Base-by-base conservation (phyloP, 768 basidiomycete species). In the Asterophora parasitica region DNA sequence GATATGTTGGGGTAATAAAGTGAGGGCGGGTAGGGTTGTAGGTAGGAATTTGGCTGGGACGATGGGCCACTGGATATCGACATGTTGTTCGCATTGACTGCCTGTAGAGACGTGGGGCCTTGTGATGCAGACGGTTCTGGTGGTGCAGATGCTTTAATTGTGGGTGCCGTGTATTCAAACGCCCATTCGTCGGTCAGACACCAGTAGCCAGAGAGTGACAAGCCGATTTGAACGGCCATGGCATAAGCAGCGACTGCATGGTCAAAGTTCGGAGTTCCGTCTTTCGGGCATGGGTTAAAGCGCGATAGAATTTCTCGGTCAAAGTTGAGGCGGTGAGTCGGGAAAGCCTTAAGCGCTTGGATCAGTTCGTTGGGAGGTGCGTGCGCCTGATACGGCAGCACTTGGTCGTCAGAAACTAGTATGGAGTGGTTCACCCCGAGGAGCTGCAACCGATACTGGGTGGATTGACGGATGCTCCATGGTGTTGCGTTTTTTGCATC, bases 311-410 rank as follows among this genome's bases (percentile, higher is more conserved):
- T 55, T 16, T 71, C 68, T 33, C 63, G 52, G 39, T 71, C 63
- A 20, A 75, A 72, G 56, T 79, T 63, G 36, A 78, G 65, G 35
- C 69, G 62, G 17, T 71, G 67, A 0, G 67, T 56, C 4, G 76
- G 72, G 42, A 76, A 70, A 1, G 62, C 59, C 46, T 70, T 67
- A 44, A 88, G 68, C 19, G 72, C 69, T 3, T 65, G 56, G 12
- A 88, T 70, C 30, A 88, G 70, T 0, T 71, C 71, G 4, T 71
- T 62, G 1, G 79, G 64, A 6, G 81, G 81, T 4, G 73, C 66
- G 51, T 87, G 75, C 2, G 84, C 82, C 58, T 85, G 85, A 57
- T 91, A 91, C 20, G 89, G 89, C 4, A 92, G 71, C 3, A 89
- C 76, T 45, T 75, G 71, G 12, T 73, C 67, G 52, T 84, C 87